phyloP scores from a whole-genome alignment of 306 rosid genomes.

The Sindora glabra region DNA sequence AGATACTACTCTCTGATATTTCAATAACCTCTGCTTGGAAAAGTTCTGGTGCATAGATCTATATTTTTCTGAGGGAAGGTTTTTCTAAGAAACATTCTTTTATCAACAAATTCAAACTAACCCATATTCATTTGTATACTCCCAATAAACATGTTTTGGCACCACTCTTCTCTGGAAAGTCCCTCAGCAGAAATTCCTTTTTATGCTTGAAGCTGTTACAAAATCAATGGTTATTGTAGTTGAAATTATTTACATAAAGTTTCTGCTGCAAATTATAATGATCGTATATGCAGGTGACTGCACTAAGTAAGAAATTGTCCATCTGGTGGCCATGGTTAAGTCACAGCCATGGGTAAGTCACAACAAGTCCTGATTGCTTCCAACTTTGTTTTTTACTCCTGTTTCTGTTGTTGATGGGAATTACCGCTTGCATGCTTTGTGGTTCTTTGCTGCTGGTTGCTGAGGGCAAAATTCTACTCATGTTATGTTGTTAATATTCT shows the following conservation, averaged over 20 bases:
- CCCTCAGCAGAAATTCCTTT: neutral
- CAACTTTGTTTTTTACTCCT: neutral
- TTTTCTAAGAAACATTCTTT: neutral
- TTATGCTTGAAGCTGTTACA: no score
- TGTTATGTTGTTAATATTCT: neutral
- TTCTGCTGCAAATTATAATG: no score
- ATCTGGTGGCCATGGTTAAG: conserved; percentile 93
- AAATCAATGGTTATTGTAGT: no score
- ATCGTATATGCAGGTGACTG: conserved; percentile 81
- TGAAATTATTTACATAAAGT: no score
- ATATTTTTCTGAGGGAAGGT: neutral
- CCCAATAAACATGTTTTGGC: neutral
- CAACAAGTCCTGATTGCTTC: neutral
- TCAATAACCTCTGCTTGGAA: neutral
- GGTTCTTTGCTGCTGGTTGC: conserved; percentile 56
- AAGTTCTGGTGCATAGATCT: neutral
- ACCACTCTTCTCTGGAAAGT: neutral
- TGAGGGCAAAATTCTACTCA: conserved; percentile 71
- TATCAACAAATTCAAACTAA: neutral
- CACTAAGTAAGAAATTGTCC: conserved; percentile 63
- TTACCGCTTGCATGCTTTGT: neutral
- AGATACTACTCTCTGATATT: neutral
- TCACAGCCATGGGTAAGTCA: conserved; percentile 86
- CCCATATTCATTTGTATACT: neutral
- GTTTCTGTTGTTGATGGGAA: neutral